A percentile compares a stretch with the other conserved stretches of the same genome.
phyloP scores from a whole-genome alignment of 2,329 filamentous ascomycete species.

The Pezicula neosporulosa region DNA sequence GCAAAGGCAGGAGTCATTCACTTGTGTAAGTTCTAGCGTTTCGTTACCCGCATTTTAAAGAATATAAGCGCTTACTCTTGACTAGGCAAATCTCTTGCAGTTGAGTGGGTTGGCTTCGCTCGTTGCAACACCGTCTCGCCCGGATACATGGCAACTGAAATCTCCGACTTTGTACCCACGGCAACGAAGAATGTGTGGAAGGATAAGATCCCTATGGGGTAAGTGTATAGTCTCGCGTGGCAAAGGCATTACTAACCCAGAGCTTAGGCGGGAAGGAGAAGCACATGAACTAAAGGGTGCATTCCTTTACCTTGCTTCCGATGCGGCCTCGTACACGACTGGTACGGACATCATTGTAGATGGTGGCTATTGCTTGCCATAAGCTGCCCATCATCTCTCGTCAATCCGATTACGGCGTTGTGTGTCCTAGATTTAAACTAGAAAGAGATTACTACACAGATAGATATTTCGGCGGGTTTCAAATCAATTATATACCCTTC shows the following conservation, averaged over 20 bases:
- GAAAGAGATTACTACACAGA: neutral
- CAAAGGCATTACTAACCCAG: slow-evolving; percentile 20
- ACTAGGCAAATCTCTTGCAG: slow-evolving; percentile 63
- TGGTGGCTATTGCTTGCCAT: slow-evolving; percentile 64
- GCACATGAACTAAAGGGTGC: slow-evolving; percentile 77
- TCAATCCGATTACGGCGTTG: neutral
- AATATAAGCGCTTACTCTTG: neutral
- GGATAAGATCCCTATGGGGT: slow-evolving; percentile 74
- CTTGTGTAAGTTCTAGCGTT: slow-evolving; percentile 42
- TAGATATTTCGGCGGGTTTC: too few relatives aligned
- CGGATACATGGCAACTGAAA: slow-evolving; percentile 73
- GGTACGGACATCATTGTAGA: slow-evolving; percentile 72
- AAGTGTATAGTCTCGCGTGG: slow-evolving; percentile 9
- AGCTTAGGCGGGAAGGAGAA: slow-evolving; percentile 59
- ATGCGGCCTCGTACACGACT: slow-evolving; percentile 80
- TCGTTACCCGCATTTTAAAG: neutral
- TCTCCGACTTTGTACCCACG: slow-evolving; percentile 59
- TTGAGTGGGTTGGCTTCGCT: slow-evolving; percentile 76
- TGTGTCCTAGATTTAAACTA: neutral
- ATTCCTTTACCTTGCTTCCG: slow-evolving; percentile 77
- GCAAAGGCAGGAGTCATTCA: slow-evolving; percentile 65
- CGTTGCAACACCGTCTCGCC: slow-evolving; percentile 70
- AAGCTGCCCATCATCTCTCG: slow-evolving; percentile 9
- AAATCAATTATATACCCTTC: too few relatives aligned
- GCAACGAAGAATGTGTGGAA: slow-evolving; percentile 73